These are phyloP conservation scores for Tephrocybe sp. DNA, from an alignment of 768 basidiomycete species.

Conservation along the genomic window DNA sequence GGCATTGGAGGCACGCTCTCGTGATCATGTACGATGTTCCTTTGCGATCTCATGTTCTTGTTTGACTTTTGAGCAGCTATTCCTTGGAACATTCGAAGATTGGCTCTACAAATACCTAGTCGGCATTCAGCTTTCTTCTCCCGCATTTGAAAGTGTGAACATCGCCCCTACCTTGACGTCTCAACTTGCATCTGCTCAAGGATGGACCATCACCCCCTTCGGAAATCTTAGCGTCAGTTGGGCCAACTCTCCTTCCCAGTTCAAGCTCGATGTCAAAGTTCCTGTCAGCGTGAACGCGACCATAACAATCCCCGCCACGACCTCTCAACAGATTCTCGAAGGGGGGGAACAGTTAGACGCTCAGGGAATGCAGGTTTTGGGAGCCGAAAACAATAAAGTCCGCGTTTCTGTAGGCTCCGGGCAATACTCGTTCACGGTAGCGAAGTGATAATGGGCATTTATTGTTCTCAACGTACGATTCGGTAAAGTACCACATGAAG, in stretches of 20 bases:
- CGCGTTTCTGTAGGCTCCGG: constrained; percentile 16
- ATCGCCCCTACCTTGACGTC: constrained; percentile 21
- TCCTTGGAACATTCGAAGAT: constrained; percentile 31
- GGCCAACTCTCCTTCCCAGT: constrained; percentile 9
- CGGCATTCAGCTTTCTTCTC: constrained; percentile 23
- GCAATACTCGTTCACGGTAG: constrained; percentile 15
- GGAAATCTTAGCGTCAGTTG: constrained; percentile 27
- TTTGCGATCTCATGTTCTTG: not conserved
- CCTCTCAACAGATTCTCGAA: constrained; percentile 8
- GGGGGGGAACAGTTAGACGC: constrained; percentile 11
- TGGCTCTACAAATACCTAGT: constrained; percentile 28
- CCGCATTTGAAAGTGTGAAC: constrained; percentile 23
- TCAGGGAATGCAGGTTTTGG: constrained; percentile 4
- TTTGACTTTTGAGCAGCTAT: constrained; percentile 15
- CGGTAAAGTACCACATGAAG: not conserved
- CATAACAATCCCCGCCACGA: constrained; percentile 12
- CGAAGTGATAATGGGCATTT: not conserved
- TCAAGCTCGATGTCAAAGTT: constrained; percentile 19
- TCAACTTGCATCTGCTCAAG: constrained; percentile 18
- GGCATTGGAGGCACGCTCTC: constrained; percentile 26
- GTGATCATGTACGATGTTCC: constrained; percentile 23
- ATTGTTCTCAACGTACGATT: not conserved
- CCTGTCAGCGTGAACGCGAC: constrained; percentile 26
- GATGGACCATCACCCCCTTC: constrained; percentile 27
- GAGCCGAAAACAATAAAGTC: not conserved